phyloP scores from a whole-genome alignment of 2,329 filamentous ascomycete species.

The Lachnellula arida region DNA sequence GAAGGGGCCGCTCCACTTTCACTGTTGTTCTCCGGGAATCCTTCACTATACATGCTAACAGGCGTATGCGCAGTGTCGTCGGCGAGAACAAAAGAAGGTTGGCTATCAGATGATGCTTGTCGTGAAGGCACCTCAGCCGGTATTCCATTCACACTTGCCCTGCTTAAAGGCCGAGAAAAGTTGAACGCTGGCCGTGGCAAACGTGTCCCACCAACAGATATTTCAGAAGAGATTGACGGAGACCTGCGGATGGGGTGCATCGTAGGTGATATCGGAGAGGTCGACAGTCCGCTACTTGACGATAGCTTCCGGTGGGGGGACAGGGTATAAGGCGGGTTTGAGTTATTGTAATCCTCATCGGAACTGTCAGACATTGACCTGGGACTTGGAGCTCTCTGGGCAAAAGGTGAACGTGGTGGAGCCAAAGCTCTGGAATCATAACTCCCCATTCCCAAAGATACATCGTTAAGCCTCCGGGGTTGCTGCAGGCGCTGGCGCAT shows the following conservation, averaged over 20 bases:
- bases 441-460: slow-evolving; percentile 20
- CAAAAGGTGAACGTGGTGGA: slow-evolving; percentile 41
- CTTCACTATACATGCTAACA: slow-evolving; percentile 67
- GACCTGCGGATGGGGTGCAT: slow-evolving; percentile 65
- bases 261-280: slow-evolving; percentile 60
- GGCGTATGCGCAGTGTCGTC: slow-evolving; percentile 66
- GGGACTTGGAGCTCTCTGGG: slow-evolving; percentile 50
- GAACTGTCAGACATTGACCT: slow-evolving; percentile 62
- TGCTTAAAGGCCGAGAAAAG: slow-evolving; percentile 86
- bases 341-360: slow-evolving; percentile 62
- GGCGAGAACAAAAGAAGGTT: slow-evolving; percentile 54
- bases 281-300: slow-evolving; percentile 59
- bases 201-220: slow-evolving; percentile 55
- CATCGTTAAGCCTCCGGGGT: slow-evolving; percentile 19
- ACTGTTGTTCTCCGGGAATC: slow-evolving; percentile 51
- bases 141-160: slow-evolving; percentile 53
- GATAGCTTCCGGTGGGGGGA: slow-evolving; percentile 74
- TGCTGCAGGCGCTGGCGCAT: slow-evolving; percentile 23
- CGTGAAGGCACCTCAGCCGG: slow-evolving; percentile 47
- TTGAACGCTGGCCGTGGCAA: slow-evolving; percentile 78
- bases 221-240: slow-evolving; percentile 79
- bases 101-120: slow-evolving; percentile 63
- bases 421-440: slow-evolving; percentile 40
- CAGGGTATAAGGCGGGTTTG: slow-evolving; percentile 52
- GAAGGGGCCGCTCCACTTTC: slow-evolving; percentile 57